Evolutionary conservation across 768 basidiomycete genomes (phyloP), one percentile per base, ranked within the genome.

Genomic region (Pleurotus platypus): DNA sequence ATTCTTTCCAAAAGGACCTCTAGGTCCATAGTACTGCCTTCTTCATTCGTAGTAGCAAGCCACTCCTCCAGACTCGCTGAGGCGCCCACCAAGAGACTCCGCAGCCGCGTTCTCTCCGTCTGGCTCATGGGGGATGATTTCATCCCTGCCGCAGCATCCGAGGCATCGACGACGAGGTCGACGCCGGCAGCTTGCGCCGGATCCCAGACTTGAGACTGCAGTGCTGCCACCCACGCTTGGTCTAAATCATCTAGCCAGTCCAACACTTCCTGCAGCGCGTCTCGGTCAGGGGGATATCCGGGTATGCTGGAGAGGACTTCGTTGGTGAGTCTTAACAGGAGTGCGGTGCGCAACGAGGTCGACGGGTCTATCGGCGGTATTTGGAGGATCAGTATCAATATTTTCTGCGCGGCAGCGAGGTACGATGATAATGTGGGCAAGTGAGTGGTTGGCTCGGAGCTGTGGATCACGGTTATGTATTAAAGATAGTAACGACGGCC

Each of bases 301-400:
- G 80, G 71, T 7, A 90, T 78, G 8, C 82, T 76, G 57, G 68
- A 71, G 61, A 92, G 71, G 15, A 83, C 75, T 48, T 91, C 89
- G 54, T 82, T 82, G 2, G 88, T 91, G 6, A 91, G 73, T 24
- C 84, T 85, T 20, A 92, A 81, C n/a, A 92, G 75, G 58, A 84
- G 82, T 2, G 83, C 75, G 6, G 77, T 84, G 7, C 90, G 82
- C 3, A 92, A 75, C 12, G 83, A 72, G 3, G 85, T 81, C 2
- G 89, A 90, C 0, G 87, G 85, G 58, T 84, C 82, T 13, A 88
- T 67, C 11, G 90, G 89, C 0, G 89, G 90, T 49, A 91, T 87
- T 64, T 85, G 89, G 16, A 91, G 73, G 42, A 90, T 77, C 47
- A 92, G 65, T 0, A 79, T 75, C 9, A 92, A 70, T 16, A 91